These are phyloP conservation scores for Paspalum vaginatum DNA, from an alignment of 176 grass and related monocot genomes.

Conservation along the genomic window DNA sequence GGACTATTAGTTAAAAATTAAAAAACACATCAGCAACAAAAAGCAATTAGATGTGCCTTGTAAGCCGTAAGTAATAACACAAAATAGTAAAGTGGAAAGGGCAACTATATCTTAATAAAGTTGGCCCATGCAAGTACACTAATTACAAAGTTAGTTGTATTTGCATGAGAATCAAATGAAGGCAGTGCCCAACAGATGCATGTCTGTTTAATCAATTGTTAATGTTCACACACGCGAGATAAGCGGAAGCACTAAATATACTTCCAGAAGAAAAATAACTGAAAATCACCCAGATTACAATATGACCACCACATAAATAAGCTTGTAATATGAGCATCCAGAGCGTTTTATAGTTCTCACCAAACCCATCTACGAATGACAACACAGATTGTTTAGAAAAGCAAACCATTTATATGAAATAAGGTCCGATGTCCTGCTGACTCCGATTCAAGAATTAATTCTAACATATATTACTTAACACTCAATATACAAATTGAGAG, in stretches of 20 bases:
- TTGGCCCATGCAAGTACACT: not conserved
- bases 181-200: not conserved
- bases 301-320: not conserved
- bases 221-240: not conserved
- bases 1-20: not conserved
- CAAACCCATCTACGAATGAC: not conserved
- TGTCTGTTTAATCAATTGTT: conserved; percentile 2
- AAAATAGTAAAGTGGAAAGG: not conserved
- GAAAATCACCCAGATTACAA: not conserved
- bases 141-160: not conserved
- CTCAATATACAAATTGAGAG: not conserved
- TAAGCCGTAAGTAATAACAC: not conserved
- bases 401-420: conserved; percentile 6
- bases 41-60: not conserved
- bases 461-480: not conserved
- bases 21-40: not conserved
- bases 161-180: conserved; percentile 1
- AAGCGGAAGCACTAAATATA: conserved; percentile 6
- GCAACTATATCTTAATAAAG: conserved; percentile 19
- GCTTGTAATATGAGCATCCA: conserved; percentile 4
- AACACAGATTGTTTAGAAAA: not conserved
- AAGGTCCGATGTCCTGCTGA: not conserved
- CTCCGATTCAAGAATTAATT: not conserved
- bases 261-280: not conserved
- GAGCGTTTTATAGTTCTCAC: conserved; percentile 8